Base-by-base conservation (phyloP, 192 early-diverging fungal species). In the Obelidium mucronatum region DNA sequence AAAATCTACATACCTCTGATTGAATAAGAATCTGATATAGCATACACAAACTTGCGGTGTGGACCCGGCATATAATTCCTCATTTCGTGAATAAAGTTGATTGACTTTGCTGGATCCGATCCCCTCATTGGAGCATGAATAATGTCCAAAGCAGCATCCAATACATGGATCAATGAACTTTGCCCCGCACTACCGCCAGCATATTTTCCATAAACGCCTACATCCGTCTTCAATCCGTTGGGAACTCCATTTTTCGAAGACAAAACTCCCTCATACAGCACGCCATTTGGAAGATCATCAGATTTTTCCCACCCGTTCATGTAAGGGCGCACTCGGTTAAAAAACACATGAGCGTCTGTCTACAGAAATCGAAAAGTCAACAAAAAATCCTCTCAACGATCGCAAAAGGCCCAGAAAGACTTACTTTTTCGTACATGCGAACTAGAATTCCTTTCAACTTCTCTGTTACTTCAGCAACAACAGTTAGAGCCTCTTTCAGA, bases 161-260 rank as follows among this genome's bases (percentile, higher is more conserved):
- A 80, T 24, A 91, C 89, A 75, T 97, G 96, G 42, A 99, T 94
- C 59, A 97, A 76, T n/a, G 95, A 90, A 30, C 92, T 94, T 81
- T 99, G 97, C 0, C 94, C 97, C 2, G 97, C 96, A 81, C 94
- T 95, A 0, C 93, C 97, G 39, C 97, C 97, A 1, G 96, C 93
- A 80, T 85, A 87, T 35, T 80, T 83, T 37, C 85, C 78, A 61
- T 76, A 86, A 1, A 84, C 75, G 6, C 87, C 85, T 5, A 68
- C 26, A 34, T 64, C 67, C 3, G 69, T 65, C 19, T 55, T 40
- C 5, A 58, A 15, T 17, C 76, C 76, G 72, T 81, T 66, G 8
- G 61, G 42, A 24, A 73, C 52, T 3, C 54, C 55, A 44, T 63
- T 55, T 35, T 67, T 79, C 17, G 44, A 28, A 30, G 70, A 26